Percentiles rank a stretch among this genome's conserved stretches.
Evolutionary conservation across 805 yeast species (phyloP).

Genomic region (Lipomyces chichibuensis): DNA sequence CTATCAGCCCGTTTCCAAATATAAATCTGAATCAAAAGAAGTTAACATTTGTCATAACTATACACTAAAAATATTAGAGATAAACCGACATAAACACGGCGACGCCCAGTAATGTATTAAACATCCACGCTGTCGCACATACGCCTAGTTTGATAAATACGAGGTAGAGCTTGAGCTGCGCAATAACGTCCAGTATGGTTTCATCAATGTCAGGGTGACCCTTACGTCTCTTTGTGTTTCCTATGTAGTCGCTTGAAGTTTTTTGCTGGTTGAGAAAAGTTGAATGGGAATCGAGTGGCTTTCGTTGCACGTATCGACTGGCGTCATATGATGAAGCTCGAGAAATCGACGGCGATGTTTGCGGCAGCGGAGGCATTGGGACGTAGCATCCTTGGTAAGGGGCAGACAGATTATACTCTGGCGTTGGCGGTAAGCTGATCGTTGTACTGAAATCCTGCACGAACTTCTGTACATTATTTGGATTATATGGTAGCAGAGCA

Average conservation of each 20-base stretch:
- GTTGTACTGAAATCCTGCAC: not conserved
- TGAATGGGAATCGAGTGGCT: not conserved
- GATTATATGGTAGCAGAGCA: not conserved
- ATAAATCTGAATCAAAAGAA: not conserved
- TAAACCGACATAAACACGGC: constrained; percentile 14
- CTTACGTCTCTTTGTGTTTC: not conserved
- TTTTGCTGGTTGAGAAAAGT: not conserved
- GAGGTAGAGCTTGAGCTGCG: constrained; percentile 10
- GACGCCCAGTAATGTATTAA: constrained; percentile 7
- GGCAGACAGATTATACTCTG: not conserved
- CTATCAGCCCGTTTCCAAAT: not conserved
- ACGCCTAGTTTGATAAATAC: constrained; percentile 9
- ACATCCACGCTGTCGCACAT: constrained; percentile 14
- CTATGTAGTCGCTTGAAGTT: not conserved
- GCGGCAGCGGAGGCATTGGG: not conserved
- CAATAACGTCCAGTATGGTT: not conserved
- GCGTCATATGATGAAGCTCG: constrained; percentile 1
- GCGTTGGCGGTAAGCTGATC: not conserved
- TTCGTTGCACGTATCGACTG: not conserved
- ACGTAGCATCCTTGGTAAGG: not conserved
- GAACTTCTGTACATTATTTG: not conserved
- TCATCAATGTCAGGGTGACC: not conserved
- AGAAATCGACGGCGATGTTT: not conserved
- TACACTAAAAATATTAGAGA: not conserved
- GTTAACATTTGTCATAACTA: not conserved